Evolutionary conservation across 169 alveolate species (phyloP).

Genomic region (Blepharisma undulans): DNA sequence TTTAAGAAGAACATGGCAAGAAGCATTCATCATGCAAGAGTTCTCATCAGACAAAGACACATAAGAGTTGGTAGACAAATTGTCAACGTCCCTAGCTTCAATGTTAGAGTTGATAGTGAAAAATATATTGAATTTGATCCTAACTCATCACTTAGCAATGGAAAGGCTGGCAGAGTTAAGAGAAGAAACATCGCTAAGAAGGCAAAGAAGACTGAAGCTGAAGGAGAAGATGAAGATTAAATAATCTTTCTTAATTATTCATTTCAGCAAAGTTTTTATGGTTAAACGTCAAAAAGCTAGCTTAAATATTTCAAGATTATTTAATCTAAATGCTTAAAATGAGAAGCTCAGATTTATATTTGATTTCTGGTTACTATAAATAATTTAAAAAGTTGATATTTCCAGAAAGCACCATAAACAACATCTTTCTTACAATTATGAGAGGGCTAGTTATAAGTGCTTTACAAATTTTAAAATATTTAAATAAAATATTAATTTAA

Average conservation of each 20-base stretch:
- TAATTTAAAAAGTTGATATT: too few species aligned
- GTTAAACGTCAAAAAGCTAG: too few species aligned
- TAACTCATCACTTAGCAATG: slow-evolving; percentile 97
- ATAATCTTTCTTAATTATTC: background rate
- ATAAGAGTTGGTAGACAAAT: slow-evolving; percentile 98
- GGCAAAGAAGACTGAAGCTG: slow-evolving; percentile 45
- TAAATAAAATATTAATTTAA: too few species aligned
- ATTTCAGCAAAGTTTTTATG: too few species aligned
- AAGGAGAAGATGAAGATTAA: slow-evolving; percentile 32
- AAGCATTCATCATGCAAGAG: slow-evolving; percentile 99
- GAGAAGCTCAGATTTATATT: too few species aligned
- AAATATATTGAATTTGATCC: slow-evolving; percentile 96
- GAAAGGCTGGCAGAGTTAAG: slow-evolving; percentile 96
- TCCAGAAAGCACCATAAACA: too few species aligned
- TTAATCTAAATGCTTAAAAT: too few species aligned
- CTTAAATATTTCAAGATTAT: too few species aligned
- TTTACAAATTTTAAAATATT: too few species aligned
- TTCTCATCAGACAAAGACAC: slow-evolving; percentile 98
- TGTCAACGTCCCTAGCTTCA: slow-evolving; percentile 97
- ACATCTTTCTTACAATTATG: too few species aligned
- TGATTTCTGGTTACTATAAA: too few species aligned
- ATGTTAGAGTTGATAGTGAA: slow-evolving; percentile 99
- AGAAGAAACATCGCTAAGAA: slow-evolving; percentile 86
- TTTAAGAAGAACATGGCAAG: slow-evolving; percentile 95
- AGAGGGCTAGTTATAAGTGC: too few species aligned